Conservation (phyloP, 2,329 filamentous ascomycete species). For the Scorias spongiosa region DNA sequence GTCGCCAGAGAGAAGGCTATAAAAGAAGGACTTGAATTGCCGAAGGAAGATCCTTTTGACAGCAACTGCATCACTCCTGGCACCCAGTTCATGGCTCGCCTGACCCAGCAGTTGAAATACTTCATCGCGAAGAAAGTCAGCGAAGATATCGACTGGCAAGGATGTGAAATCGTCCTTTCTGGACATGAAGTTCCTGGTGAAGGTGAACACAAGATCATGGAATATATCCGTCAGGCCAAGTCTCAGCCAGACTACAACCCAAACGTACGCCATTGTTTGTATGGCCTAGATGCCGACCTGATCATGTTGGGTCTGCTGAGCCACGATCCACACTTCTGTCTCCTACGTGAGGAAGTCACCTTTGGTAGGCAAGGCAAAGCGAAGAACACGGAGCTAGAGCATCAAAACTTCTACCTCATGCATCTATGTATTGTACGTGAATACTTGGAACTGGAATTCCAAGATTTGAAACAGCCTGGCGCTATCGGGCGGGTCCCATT, state of each 20-base stretch:
- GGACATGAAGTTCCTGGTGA: constrained; percentile 97
- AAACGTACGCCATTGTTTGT: constrained; percentile 90
- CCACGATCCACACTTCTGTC: constrained; percentile 95
- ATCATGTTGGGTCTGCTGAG: constrained; percentile 97
- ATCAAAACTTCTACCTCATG: constrained; percentile 96
- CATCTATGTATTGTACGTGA: constrained; percentile 96
- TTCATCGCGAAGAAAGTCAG: constrained; percentile 98
- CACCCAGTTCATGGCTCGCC: constrained; percentile 94
- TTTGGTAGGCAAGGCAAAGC: constrained; percentile 78
- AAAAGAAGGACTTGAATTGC: constrained; percentile 75
- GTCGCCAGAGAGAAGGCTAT: constrained; percentile 84
- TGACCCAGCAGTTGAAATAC: constrained; percentile 88
- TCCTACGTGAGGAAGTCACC: constrained; percentile 92
- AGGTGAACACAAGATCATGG: constrained; percentile 99
- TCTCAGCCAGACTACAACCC: constrained; percentile 84
- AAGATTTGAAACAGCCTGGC: constrained; percentile 66
- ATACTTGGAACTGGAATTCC: constrained; percentile 92
- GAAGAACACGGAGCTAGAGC: constrained; percentile 91
- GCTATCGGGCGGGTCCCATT: constrained; percentile 56
- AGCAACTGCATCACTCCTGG: constrained; percentile 98
- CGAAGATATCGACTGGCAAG: constrained; percentile 94
- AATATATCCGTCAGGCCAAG: constrained; percentile 96
- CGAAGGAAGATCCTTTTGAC: constrained; percentile 90
- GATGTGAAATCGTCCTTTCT: constrained; percentile 86
- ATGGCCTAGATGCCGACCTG: constrained; percentile 90